A percentile compares a stretch with the other conserved stretches of the same genome.
These are phyloP conservation scores for Aphanomyces cochlioides DNA, from an alignment of 352 stramenopile species.

Conservation along the genomic window DNA sequence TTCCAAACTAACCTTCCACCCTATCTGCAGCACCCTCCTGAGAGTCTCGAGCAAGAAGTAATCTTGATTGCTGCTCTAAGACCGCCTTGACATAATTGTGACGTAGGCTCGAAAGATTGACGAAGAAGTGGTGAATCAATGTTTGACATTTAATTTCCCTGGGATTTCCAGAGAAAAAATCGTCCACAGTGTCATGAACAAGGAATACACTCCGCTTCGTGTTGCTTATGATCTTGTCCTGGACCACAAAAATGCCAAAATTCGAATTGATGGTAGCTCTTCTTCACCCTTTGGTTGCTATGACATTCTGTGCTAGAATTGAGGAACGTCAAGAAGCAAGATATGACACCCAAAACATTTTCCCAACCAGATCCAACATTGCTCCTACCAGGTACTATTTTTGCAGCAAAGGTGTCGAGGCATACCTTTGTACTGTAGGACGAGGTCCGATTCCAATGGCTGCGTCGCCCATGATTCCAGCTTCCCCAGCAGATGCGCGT, in stretches of 20 bases:
- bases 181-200: conserved; percentile 43
- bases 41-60: conserved; percentile 95
- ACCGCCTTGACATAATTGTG: not conserved
- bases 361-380: conserved; percentile 61
- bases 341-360: conserved; percentile 79
- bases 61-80: not conserved
- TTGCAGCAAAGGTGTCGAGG: not conserved
- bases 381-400: conserved; percentile 48
- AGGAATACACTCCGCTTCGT: conserved; percentile 74
- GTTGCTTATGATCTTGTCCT: conserved; percentile 97
- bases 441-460: conserved; percentile 77
- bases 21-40: conserved; percentile 95
- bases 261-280: conserved; percentile 79
- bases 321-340: conserved; percentile 59
- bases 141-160: conserved; percentile 51
- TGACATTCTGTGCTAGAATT: conserved; percentile 41
- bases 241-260: conserved; percentile 96
- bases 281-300: not conserved
- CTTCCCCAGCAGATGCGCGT: conserved; percentile 48
- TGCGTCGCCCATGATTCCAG: conserved; percentile 67
- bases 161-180: conserved; percentile 58
- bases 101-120: conserved; percentile 74
- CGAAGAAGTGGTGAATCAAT: conserved; percentile 63
- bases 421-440: conserved; percentile 32
- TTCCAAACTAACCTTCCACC: conserved; percentile 97